phyloP scores from a whole-genome alignment of 106 monocot species.

The Ottelia alismoides region DNA sequence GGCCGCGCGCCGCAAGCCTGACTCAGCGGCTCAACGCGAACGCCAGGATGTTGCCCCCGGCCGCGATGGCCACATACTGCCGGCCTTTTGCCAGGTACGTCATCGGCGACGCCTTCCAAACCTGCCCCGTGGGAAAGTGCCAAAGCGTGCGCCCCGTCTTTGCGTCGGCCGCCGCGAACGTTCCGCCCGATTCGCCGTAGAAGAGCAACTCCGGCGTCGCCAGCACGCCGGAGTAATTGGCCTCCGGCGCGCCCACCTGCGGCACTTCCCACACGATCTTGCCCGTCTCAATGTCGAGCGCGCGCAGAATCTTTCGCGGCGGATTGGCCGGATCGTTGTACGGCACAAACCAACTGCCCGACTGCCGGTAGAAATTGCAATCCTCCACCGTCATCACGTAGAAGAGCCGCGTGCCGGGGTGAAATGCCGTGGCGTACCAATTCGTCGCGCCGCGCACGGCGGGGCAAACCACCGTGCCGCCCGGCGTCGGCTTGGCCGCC shows the following conservation, averaged over 20 bases:
- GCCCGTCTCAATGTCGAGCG: background rate
- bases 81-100: background rate
- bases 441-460: background rate
- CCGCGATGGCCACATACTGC: background rate
- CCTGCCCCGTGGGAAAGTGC: background rate
- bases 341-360: too few species aligned
- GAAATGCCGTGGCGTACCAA: background rate
- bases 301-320: background rate
- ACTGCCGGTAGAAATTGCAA: background rate
- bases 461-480: background rate
- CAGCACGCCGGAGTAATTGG: background rate
- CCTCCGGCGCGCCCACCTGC: background rate
- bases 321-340: background rate
- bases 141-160: background rate
- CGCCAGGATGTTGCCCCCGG: background rate
- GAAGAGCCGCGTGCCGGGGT: background rate
- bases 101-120: background rate
- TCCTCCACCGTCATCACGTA: background rate
- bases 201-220: background rate
- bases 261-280: background rate
- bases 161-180: background rate
- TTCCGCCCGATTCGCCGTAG: background rate
- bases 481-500: background rate
- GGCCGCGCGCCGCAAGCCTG: too few species aligned
- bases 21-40: background rate